These are phyloP conservation scores for Orbilia brochopaga DNA, from an alignment of 2,329 filamentous ascomycete genomes.

Conservation along the genomic window DNA sequence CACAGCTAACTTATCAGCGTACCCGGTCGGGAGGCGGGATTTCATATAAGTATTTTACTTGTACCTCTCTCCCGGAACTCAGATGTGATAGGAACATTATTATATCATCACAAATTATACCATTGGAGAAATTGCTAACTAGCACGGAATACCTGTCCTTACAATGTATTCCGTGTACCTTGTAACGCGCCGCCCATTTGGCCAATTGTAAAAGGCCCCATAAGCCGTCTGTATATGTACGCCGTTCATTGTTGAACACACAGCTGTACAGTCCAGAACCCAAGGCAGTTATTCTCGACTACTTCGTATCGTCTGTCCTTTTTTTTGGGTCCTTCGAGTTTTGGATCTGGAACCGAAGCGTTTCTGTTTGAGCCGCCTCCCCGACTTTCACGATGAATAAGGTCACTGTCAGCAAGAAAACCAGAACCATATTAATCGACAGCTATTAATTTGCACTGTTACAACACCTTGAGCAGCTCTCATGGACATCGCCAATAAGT, in stretches of 20 bases:
- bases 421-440: slow-evolving; percentile 10
- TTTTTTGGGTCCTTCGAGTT: slow-evolving; percentile 30
- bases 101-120: background rate
- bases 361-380: slow-evolving; percentile 24
- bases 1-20: background rate
- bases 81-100: background rate
- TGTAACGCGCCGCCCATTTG: background rate
- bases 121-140: background rate
- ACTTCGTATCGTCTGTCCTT: background rate
- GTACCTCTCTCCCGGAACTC: background rate
- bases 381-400: slow-evolving; percentile 9
- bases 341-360: slow-evolving; percentile 26
- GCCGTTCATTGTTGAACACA: slow-evolving; percentile 20
- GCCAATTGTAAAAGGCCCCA: background rate
- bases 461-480: slow-evolving; percentile 8
- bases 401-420: slow-evolving; percentile 11
- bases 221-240: background rate
- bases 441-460: slow-evolving; percentile 18
- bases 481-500: slow-evolving; percentile 6
- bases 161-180: background rate
- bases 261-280: slow-evolving; percentile 16
- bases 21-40: background rate
- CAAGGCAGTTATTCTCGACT: background rate
- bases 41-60: background rate
- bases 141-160: no score